Evolutionary conservation across 768 basidiomycete genomes (phyloP).

Genomic region (Leccinum boreale): DNA sequence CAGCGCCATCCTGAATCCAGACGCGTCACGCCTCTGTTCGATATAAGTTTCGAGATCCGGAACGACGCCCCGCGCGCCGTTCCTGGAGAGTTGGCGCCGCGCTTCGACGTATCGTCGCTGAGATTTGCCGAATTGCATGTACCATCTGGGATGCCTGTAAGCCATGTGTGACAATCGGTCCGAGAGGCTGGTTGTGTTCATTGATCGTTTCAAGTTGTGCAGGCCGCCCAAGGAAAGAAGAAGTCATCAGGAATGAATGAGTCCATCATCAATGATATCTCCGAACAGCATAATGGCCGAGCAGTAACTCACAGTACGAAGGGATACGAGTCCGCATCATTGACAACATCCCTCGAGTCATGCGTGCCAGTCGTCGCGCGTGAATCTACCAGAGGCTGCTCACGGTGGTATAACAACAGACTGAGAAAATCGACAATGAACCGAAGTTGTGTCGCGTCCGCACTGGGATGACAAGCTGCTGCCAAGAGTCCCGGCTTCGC

Average conservation of each 20-base stretch:
- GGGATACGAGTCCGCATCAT: neutral
- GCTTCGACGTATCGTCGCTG: slow-evolving; percentile 35
- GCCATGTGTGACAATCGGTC: slow-evolving; percentile 35
- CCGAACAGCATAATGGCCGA: neutral
- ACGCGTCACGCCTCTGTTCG: slow-evolving; percentile 43
- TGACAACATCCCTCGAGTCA: neutral
- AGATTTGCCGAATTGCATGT: slow-evolving; percentile 38
- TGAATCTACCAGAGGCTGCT: slow-evolving; percentile 11
- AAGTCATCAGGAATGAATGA: slow-evolving; percentile 3
- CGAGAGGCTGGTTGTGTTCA: slow-evolving; percentile 33
- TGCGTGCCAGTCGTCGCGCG: neutral
- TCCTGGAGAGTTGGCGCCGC: slow-evolving; percentile 27
- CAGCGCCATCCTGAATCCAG: slow-evolving; percentile 48
- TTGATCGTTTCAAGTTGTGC: neutral
- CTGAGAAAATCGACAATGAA: slow-evolving; percentile 50
- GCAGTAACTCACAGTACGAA: slow-evolving; percentile 22
- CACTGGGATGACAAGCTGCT: slow-evolving; percentile 55
- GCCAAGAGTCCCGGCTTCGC: slow-evolving; percentile 51
- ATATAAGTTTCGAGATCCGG: slow-evolving; percentile 48
- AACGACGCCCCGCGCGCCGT: slow-evolving; percentile 18
- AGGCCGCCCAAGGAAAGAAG: neutral
- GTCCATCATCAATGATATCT: slow-evolving; percentile 7
- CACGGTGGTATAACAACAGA: slow-evolving; percentile 38
- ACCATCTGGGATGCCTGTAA: slow-evolving; percentile 38
- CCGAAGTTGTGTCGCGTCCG: slow-evolving; percentile 53